Base-by-base conservation (phyloP, 176 grass and related monocot genomes). In the Cocos nucifera region DNA sequence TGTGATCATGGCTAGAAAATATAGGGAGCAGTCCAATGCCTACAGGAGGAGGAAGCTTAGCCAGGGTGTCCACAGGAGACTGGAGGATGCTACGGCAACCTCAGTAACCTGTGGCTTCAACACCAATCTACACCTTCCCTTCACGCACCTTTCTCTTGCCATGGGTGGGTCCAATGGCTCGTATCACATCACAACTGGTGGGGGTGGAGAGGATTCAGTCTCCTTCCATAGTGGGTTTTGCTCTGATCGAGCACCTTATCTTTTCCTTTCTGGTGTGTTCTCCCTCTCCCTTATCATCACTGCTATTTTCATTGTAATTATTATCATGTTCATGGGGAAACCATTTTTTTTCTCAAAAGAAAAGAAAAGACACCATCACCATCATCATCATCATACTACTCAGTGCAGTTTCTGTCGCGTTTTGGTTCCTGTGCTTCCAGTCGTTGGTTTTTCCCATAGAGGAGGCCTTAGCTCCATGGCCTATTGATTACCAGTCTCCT, bases 1-100 rank as follows among this genome's bases (percentile, higher is more conserved):
- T 76, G 89, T 94, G 58, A 82, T 94, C 70, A 88, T 79, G 81
- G 89, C 89, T 48, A 85, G 89, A 67, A 67, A 48, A 56, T 80
- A 85, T 63, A 79, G 84, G 2, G 84, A 88, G 63, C 80, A 94
- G n/a, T 79, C 78, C 5, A 77, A 74, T 59, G 78, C 81, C 50
- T 81, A 78, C 65, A 82, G 89, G 56, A 85, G 84, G 69, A 82
- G 89, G 71, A 93, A 79, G 67, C 19, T 19, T 17, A 61, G 10
- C 35, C 35, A 44, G 12, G 35, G 1, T 44, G 54, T 56, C 54
- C 54, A 21, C 19, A 56, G 19, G 54, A 23, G 54, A 56, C 19
- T 23, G 54, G 54, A 56, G 54, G 22, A 56, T 4, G 54, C 54
- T 22, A 4, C 54, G 19, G 8, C 54, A 4, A 21, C 19, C 22